phyloP scores from a whole-genome alignment of 2,329 filamentous ascomycete species.

The Lasiodiplodia sp. region DNA sequence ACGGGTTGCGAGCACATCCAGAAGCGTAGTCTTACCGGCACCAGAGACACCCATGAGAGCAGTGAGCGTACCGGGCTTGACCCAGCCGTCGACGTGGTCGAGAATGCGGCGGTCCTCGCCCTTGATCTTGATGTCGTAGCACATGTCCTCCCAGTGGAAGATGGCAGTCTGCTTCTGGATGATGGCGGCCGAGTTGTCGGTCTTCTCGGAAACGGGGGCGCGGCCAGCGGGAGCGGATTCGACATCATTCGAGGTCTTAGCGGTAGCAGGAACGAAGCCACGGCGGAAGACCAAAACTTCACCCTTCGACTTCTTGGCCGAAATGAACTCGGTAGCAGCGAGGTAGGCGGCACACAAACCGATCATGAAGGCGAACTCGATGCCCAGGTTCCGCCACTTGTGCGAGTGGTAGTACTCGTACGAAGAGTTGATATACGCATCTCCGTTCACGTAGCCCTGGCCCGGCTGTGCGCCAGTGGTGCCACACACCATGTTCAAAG shows the following conservation, averaged over 20 bases:
- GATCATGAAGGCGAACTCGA: conserved; percentile 48
- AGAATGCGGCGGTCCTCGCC: conserved; percentile 73
- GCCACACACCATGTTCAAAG: conserved; percentile 39
- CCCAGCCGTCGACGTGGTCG: conserved; percentile 84
- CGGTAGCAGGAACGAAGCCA: conserved; percentile 37
- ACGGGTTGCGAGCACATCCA: conserved; percentile 81
- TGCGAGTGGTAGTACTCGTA: conserved; percentile 36
- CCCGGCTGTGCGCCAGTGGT: conserved; percentile 44
- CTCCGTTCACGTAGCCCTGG: conserved; percentile 39
- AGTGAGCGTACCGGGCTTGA: conserved; percentile 84
- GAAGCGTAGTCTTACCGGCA: conserved; percentile 85
- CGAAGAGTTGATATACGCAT: conserved; percentile 35
- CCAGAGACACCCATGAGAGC: conserved; percentile 75
- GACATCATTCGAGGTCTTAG: conserved; percentile 1
- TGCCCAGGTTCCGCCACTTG: conserved; percentile 51
- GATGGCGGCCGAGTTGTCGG: conserved; percentile 31
- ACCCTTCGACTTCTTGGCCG: conserved; percentile 52
- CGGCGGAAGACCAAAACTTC: conserved; percentile 52
- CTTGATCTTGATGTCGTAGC: conserved; percentile 78
- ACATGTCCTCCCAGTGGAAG: conserved; percentile 82
- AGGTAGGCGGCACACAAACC: conserved; percentile 44
- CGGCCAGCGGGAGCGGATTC: conserved; percentile 4
- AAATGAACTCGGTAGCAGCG: conserved; percentile 48
- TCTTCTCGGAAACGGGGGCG: conserved; percentile 13
- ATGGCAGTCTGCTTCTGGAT: conserved; percentile 69